Evolutionary conservation across 768 basidiomycete species (phyloP).

Genomic region (Hygrophoropsis aurantiaca): DNA sequence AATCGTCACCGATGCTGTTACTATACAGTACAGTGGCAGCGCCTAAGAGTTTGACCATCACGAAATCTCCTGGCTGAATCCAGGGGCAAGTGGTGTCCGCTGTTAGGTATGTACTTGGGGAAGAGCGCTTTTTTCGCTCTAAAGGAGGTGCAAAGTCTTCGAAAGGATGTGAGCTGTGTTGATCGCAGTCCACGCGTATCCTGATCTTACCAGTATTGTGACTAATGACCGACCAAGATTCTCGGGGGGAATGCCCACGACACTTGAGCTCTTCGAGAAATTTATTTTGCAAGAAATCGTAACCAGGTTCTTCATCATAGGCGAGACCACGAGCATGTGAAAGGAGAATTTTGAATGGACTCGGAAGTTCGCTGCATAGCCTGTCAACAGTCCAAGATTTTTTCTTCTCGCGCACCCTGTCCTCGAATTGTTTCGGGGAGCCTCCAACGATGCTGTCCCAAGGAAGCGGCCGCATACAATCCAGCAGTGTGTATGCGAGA

Average conservation of each 20-base stretch:
- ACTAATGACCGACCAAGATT: not conserved
- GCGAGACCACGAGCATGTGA: slow-evolving; percentile 98
- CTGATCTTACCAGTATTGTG: too few relatives aligned
- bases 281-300: slow-evolving; percentile 84
- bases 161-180: too few relatives aligned
- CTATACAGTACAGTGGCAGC: too few relatives aligned
- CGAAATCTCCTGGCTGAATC: too few relatives aligned
- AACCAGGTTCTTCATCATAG: slow-evolving; percentile 99
- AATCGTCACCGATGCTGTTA: too few relatives aligned
- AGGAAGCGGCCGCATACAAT: slow-evolving; percentile 96
- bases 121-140: too few relatives aligned
- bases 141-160: too few relatives aligned
- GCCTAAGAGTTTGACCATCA: too few relatives aligned
- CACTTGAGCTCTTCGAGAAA: not conserved
- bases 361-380: slow-evolving; percentile 97
- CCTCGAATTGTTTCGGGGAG: slow-evolving; percentile 99
- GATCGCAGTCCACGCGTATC: too few relatives aligned
- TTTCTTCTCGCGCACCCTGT: slow-evolving; percentile 99
- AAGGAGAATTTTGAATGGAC: slow-evolving; percentile 98
- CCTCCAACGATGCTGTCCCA: slow-evolving; percentile 99
- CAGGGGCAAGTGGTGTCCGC: too few relatives aligned
- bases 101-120: too few relatives aligned
- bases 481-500: slow-evolving; percentile 98
- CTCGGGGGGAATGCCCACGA: not conserved
- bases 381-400: slow-evolving; percentile 98